Conservation (phyloP, 148 eudicot genomes). For the Cornus suecica region DNA sequence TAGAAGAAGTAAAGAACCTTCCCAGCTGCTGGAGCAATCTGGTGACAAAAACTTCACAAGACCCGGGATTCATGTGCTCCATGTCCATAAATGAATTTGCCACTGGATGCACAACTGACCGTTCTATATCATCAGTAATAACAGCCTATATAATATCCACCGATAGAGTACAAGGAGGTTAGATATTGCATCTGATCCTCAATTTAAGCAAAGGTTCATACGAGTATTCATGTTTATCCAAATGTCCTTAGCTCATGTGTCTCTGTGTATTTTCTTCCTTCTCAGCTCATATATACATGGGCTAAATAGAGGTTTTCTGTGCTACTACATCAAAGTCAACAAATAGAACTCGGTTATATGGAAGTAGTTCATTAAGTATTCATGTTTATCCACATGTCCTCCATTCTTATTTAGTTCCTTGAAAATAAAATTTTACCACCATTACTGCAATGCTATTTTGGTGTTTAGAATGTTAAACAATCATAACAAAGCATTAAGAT, state of each 20-base stretch:
- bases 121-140: slow-evolving; percentile 51
- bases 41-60: slow-evolving; percentile 61
- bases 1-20: slow-evolving; percentile 44
- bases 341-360: not conserved
- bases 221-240: too few species aligned
- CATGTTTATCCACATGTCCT: not conserved
- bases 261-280: too few species aligned
- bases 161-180: slow-evolving; percentile 10
- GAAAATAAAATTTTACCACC: too few species aligned
- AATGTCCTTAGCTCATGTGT: too few species aligned
- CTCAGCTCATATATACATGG: not conserved
- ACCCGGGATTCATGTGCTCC: slow-evolving; percentile 81
- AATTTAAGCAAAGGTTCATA: slow-evolving; percentile 1
- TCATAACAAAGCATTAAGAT: not conserved
- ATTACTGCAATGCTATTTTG: not conserved
- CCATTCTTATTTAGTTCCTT: not conserved
- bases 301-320: not conserved
- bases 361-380: not conserved
- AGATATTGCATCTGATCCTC: not conserved
- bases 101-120: slow-evolving; percentile 44
- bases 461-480: not conserved
- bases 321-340: not conserved
- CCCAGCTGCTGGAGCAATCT: slow-evolving; percentile 81
- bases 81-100: slow-evolving; percentile 67
- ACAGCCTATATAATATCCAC: slow-evolving; percentile 40